Evolutionary conservation across 495 filamentous ascomycete genomes (phyloP).

Genomic region (Neurospora sp.): DNA sequence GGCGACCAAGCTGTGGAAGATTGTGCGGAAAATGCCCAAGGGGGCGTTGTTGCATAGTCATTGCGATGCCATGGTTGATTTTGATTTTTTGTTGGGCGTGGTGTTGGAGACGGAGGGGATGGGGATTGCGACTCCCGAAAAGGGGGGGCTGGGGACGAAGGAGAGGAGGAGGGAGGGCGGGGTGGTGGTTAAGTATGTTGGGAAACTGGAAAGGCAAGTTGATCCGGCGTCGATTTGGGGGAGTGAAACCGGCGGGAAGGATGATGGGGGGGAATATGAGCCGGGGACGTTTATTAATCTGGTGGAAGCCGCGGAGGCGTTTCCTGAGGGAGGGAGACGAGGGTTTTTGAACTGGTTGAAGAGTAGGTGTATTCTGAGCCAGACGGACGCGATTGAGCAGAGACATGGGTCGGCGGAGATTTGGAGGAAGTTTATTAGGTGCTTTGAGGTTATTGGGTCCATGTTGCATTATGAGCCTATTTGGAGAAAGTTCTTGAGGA

Average conservation of each 20-base stretch:
- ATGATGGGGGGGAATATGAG: slow-evolving; percentile 38
- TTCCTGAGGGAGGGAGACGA: slow-evolving; percentile 55
- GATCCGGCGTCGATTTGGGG: not conserved
- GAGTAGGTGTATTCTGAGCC: slow-evolving; percentile 56
- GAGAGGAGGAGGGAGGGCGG: slow-evolving; percentile 35
- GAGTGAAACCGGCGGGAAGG: no score
- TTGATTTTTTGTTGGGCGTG: slow-evolving; percentile 63
- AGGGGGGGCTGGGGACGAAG: slow-evolving; percentile 36
- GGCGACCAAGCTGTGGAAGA: slow-evolving; percentile 71
- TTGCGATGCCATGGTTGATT: slow-evolving; percentile 81
- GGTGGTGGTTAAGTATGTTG: slow-evolving; percentile 19
- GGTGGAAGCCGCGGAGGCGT: slow-evolving; percentile 55
- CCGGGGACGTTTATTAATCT: slow-evolving; percentile 47
- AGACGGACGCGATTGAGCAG: slow-evolving; percentile 64
- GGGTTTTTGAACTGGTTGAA: slow-evolving; percentile 77
- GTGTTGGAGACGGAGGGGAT: slow-evolving; percentile 67
- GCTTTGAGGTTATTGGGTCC: slow-evolving; percentile 59
- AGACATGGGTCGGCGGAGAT: slow-evolving; percentile 71
- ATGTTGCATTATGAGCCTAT: slow-evolving; percentile 88
- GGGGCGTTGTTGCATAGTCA: slow-evolving; percentile 84
- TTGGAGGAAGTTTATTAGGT: slow-evolving; percentile 65
- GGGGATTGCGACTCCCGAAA: slow-evolving; percentile 46
- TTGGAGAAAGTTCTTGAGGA: slow-evolving; percentile 62
- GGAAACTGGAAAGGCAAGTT: not conserved
- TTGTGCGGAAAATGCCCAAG: slow-evolving; percentile 81